Evolutionary conservation across 2,329 filamentous ascomycete species (phyloP).

Genomic region (Simplicillium sp.): DNA sequence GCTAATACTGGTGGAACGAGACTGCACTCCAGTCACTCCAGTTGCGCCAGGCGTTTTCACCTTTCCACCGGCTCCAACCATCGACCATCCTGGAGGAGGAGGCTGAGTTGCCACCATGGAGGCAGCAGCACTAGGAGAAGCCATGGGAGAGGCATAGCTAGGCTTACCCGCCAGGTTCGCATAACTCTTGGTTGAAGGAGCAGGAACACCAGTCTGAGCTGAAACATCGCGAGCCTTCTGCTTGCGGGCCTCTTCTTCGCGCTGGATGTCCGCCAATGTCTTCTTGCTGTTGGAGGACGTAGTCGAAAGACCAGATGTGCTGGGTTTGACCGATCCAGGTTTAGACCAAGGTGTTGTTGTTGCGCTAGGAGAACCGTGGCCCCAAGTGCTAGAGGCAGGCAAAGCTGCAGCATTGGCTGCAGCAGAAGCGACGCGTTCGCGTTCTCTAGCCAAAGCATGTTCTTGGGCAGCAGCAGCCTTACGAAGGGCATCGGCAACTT

Average conservation of each 20-base stretch:
- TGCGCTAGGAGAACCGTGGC: conserved; percentile 62
- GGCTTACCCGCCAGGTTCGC: conserved; percentile 85
- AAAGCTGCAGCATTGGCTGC: conserved; percentile 65
- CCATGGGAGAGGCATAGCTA: conserved; percentile 20
- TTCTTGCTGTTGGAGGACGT: conserved; percentile 53
- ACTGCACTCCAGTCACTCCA: conserved; percentile 40
- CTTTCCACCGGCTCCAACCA: conserved; percentile 89
- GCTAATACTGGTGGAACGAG: conserved; percentile 33
- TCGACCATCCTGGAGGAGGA: conserved; percentile 68
- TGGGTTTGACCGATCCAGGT: conserved; percentile 38
- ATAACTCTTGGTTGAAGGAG: conserved; percentile 70
- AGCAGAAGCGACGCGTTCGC: conserved; percentile 42
- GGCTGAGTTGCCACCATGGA: conserved; percentile 27
- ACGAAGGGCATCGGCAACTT: conserved; percentile 66
- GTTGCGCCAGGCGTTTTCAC: conserved; percentile 63
- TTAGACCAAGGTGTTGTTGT: conserved; percentile 61
- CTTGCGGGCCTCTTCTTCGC: conserved; percentile 88
- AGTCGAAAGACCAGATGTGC: conserved; percentile 4
- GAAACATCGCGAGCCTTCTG: conserved; percentile 52
- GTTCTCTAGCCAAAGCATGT: conserved; percentile 47
- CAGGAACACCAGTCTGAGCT: conserved; percentile 36
- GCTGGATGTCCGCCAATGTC: conserved; percentile 91
- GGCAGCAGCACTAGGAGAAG: conserved; percentile 25
- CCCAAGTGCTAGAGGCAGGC: conserved; percentile 85
- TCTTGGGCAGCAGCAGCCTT: conserved; percentile 77